A percentile compares a stretch with the other conserved stretches of the same genome.
These are phyloP conservation scores for Plantago coronopus DNA, from an alignment of 305 asterid species.

Conservation along the genomic window DNA sequence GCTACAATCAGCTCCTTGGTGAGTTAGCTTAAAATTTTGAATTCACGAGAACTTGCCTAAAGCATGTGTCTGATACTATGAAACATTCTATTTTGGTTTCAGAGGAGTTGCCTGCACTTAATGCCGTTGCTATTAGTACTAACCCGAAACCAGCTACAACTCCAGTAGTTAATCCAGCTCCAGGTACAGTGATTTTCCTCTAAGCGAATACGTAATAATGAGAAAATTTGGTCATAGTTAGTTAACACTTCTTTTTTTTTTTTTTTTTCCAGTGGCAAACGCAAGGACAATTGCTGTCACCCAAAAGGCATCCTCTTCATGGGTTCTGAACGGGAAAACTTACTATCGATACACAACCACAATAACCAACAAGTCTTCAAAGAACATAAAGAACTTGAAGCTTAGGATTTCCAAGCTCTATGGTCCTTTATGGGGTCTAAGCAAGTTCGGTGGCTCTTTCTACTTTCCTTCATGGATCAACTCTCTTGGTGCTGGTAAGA, in stretches of 20 bases:
- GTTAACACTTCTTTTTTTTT: constrained; percentile 6
- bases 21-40: neutral
- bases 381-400: constrained; percentile 43
- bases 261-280: constrained; percentile 33
- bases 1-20: constrained; percentile 58
- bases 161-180: constrained; percentile 32
- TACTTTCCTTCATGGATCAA: constrained; percentile 48
- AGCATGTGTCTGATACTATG: neutral
- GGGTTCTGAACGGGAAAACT: constrained; percentile 42
- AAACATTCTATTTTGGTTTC: neutral
- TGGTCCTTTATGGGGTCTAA: constrained; percentile 65
- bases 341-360: constrained; percentile 51
- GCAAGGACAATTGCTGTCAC: constrained; percentile 29
- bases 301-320: constrained; percentile 44
- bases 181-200: constrained; percentile 22
- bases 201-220: too few relatives aligned
- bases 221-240: too few relatives aligned
- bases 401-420: constrained; percentile 38
- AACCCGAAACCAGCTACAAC: constrained; percentile 29
- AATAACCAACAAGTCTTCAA: constrained; percentile 47
- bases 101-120: constrained; percentile 39
- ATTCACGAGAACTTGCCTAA: neutral
- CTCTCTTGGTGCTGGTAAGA: constrained; percentile 46
- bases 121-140: constrained; percentile 25
- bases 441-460: constrained; percentile 40